phyloP scores from a whole-genome alignment of 83 land plant species.

The Diphasiastrum complanatum region DNA sequence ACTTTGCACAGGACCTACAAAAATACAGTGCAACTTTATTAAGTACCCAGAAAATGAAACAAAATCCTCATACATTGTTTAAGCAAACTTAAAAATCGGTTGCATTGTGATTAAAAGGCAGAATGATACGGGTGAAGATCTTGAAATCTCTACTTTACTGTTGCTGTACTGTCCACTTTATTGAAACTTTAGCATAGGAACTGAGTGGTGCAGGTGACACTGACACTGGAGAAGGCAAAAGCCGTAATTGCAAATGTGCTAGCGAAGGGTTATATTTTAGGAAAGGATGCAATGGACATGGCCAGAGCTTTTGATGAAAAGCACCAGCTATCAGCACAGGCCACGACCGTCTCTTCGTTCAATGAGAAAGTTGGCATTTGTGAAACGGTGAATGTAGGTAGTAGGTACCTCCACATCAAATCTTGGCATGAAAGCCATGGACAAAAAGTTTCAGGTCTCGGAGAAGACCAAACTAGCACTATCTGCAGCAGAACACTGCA shows the following conservation, averaged over 20 bases:
- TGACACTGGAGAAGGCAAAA: constrained; percentile 53
- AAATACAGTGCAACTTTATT: too few relatives aligned
- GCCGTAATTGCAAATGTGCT: constrained; percentile 59
- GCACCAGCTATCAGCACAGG: constrained; percentile 55
- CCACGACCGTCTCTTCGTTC: constrained; percentile 47
- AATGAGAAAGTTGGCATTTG: constrained; percentile 60
- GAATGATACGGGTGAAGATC: background rate
- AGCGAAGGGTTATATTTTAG: constrained; percentile 55
- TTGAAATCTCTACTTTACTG: constrained; percentile 16
- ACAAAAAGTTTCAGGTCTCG: constrained; percentile 72
- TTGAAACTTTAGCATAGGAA: constrained; percentile 18
- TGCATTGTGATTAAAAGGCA: background rate
- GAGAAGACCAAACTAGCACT: constrained; percentile 63
- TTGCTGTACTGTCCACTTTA: background rate
- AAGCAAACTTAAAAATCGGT: too few relatives aligned
- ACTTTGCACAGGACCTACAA: too few relatives aligned
- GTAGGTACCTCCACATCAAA: constrained; percentile 58
- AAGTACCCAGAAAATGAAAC: too few relatives aligned
- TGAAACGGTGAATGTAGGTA: constrained; percentile 60
- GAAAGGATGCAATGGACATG: constrained; percentile 56
- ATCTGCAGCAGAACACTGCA: constrained; percentile 61
- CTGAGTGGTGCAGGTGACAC: constrained; percentile 18
- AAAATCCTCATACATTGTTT: too few relatives aligned
- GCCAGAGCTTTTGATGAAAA: constrained; percentile 78
- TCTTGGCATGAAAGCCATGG: constrained; percentile 70